phyloP scores from a whole-genome alignment of 139 green algal species.

The Tetradesmus lagerheimii region DNA sequence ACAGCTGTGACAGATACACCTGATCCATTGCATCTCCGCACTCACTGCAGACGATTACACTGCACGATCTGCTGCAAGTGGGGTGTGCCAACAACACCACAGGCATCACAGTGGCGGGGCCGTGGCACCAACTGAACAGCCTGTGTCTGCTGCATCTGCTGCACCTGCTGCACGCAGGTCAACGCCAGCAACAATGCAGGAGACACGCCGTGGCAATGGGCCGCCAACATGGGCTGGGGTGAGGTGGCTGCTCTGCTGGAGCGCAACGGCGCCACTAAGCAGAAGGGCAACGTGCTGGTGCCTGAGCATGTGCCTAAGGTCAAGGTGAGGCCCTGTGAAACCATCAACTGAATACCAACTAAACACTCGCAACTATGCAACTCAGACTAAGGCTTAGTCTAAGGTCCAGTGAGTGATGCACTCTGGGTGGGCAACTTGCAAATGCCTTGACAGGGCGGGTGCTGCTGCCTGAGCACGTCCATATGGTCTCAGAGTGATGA shows the following conservation, averaged over 20 bases:
- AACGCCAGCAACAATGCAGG: slow-evolving; percentile 96
- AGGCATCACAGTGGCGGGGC: too few relatives aligned
- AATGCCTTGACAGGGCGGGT: too few relatives aligned
- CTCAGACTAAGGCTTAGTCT: too few relatives aligned
- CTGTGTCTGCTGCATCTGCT: not conserved
- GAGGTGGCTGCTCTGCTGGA: slow-evolving; percentile 67
- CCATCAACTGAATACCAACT: not conserved
- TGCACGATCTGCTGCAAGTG: too few relatives aligned
- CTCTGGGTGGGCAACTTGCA: too few relatives aligned
- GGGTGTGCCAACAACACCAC: too few relatives aligned
- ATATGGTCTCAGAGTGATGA: slow-evolving; percentile 76
- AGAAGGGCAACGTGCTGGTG: slow-evolving; percentile 90
- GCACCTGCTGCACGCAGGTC: slow-evolving; percentile 41
- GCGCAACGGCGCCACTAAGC: slow-evolving; percentile 81
- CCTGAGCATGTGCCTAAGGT: slow-evolving; percentile 96
- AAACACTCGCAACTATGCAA: too few relatives aligned
- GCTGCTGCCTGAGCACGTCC: slow-evolving; percentile 94
- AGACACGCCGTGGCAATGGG: slow-evolving; percentile 90
- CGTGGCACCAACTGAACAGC: too few relatives aligned
- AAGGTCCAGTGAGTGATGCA: too few relatives aligned
- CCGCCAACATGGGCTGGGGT: slow-evolving; percentile 82
- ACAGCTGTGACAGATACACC: too few relatives aligned
- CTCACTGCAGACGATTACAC: too few relatives aligned
- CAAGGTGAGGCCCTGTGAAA: slow-evolving; percentile 69
- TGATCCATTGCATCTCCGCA: too few relatives aligned